phyloP scores from a whole-genome alignment of 257 asterid genomes.

The Solanum chilense region DNA sequence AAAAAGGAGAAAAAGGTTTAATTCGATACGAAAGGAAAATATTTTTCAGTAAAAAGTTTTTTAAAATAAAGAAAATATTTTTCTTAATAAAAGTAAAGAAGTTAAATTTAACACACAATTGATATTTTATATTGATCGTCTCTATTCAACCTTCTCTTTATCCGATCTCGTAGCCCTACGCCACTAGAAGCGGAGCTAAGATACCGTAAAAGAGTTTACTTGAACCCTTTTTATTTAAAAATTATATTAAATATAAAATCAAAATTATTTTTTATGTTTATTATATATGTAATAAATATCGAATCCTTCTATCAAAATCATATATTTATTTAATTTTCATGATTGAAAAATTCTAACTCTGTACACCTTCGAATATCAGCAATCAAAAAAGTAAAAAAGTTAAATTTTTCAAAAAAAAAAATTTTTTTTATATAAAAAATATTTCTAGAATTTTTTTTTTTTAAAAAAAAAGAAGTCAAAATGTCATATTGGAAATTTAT shows the following conservation, averaged over 20 bases:
- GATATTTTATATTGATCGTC: background rate
- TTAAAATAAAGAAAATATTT: background rate
- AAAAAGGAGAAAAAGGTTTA: background rate
- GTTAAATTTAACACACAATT: accelerated
- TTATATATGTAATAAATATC: too few relatives aligned
- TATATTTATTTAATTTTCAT: accelerated
- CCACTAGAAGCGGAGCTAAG: background rate
- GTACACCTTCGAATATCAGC: background rate
- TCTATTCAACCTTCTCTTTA: background rate
- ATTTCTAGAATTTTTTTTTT: background rate
- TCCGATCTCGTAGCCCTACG: background rate
- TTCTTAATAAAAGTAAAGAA: background rate
- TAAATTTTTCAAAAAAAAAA: background rate
- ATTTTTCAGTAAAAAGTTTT: background rate
- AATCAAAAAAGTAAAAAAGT: background rate
- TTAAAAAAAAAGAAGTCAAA: background rate
- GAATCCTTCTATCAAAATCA: accelerated
- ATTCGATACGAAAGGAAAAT: background rate
- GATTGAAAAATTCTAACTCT: accelerated
- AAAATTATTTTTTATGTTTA: too few relatives aligned
- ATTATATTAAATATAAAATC: background rate
- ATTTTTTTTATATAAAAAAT: background rate
- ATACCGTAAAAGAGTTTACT: accelerated
- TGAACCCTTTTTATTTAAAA: background rate
- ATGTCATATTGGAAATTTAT: background rate